Evolutionary conservation across 2,329 filamentous ascomycete genomes (phyloP).

Genomic region (Beauveria sp.): DNA sequence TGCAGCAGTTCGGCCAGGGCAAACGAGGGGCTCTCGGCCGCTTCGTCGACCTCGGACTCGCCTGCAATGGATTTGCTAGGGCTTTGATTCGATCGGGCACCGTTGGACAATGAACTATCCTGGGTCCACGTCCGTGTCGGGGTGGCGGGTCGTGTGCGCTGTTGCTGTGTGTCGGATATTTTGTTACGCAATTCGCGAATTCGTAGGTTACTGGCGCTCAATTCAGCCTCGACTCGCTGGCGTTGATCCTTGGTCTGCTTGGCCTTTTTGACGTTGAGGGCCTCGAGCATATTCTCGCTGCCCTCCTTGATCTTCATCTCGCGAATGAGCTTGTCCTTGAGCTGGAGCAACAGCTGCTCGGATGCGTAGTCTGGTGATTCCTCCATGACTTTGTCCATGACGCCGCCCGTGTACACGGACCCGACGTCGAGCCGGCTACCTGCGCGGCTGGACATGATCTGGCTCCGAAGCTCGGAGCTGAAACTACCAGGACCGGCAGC

Average conservation of each 20-base stretch:
- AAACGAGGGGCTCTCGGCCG: conserved; percentile 82
- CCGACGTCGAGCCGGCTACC: conserved; percentile 30
- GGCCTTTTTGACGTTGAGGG: conserved; percentile 85
- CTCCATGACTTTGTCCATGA: conserved; percentile 54
- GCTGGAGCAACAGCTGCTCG: conserved; percentile 66
- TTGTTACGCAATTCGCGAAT: conserved; percentile 54
- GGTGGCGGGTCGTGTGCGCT: conserved; percentile 38
- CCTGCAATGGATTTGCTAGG: conserved; percentile 45
- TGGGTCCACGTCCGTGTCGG: conserved; percentile 44
- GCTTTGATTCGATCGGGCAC: conserved; percentile 50
- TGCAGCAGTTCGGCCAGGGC: conserved; percentile 85
- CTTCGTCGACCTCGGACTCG: conserved; percentile 58
- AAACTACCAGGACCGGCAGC: conserved; percentile 76
- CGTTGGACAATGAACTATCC: conserved; percentile 39
- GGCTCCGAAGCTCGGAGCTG: conserved; percentile 75
- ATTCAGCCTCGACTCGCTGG: conserved; percentile 72
- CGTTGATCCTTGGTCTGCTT: conserved; percentile 90
- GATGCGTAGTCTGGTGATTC: conserved; percentile 42
- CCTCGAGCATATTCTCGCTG: conserved; percentile 95
- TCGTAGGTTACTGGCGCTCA: conserved; percentile 76
- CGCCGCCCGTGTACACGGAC: conserved; percentile 29
- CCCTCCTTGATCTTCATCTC: conserved; percentile 98
- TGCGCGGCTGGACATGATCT: conserved; percentile 45
- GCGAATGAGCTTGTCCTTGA: conserved; percentile 82
- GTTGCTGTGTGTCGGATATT: conserved; percentile 52